Conservation (phyloP, 768 basidiomycete genomes). For the Suillus americanus region DNA sequence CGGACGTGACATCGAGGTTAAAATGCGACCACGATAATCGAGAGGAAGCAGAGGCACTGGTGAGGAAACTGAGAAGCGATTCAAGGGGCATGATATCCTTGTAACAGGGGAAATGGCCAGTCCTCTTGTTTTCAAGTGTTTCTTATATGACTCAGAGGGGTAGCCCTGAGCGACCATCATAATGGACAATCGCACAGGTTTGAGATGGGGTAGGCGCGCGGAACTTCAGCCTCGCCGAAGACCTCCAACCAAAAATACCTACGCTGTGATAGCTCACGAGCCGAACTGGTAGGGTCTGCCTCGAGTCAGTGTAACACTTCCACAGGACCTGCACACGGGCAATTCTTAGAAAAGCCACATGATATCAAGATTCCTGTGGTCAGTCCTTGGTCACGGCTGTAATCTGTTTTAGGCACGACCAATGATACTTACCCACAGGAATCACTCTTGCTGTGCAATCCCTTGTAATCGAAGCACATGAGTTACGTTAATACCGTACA, state of each 20-base stretch:
- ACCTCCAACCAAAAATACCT: not conserved
- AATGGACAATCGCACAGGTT: not conserved
- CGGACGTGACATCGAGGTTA: slow-evolving; percentile 20
- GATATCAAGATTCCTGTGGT: no score
- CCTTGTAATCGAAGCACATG: not conserved
- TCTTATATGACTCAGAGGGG: not conserved
- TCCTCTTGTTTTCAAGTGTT: not conserved
- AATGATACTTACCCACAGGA: not conserved
- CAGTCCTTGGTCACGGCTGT: not conserved
- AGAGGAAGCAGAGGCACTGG: no score
- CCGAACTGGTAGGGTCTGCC: not conserved
- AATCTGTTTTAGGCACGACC: not conserved
- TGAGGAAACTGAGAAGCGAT: not conserved
- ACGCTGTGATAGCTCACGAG: no score
- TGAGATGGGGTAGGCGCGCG: not conserved
- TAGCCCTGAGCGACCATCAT: not conserved
- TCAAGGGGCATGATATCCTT: not conserved
- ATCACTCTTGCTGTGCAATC: not conserved
- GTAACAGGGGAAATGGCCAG: not conserved
- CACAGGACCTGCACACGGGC: no score
- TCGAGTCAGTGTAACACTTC: not conserved
- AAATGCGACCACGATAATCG: not conserved
- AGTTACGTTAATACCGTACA: not conserved
- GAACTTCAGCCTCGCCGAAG: not conserved
- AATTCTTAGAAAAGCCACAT: no score